A percentile compares a stretch with the other conserved stretches of the same genome.
These are phyloP conservation scores for Garcia nutans DNA, from an alignment of 345 rosid genomes.

Conservation along the genomic window DNA sequence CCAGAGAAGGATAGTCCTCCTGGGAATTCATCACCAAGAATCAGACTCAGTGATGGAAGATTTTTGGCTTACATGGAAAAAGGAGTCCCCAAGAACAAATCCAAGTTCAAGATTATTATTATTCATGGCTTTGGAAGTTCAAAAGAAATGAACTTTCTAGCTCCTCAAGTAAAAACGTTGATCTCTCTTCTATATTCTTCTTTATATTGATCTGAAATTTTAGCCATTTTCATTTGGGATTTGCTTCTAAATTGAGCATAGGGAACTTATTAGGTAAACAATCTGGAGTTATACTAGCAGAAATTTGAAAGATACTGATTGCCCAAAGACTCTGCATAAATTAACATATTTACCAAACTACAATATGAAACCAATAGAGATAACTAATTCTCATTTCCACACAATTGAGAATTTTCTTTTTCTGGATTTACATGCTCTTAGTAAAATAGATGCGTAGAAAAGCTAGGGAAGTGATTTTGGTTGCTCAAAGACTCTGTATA, in stretches of 20 bases:
- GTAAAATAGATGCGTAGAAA: background rate
- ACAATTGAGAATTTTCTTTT: background rate
- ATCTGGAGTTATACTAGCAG: background rate
- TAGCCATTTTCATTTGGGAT: background rate
- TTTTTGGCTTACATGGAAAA: slow-evolving; percentile 70
- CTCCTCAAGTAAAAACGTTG: slow-evolving; percentile 51
- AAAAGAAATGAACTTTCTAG: slow-evolving; percentile 82
- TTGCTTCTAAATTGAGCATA: background rate
- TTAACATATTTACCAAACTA: background rate
- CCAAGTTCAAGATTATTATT: slow-evolving; percentile 62
- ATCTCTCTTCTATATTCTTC: slow-evolving; percentile 1
- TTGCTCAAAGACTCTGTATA: background rate
- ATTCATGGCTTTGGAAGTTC: slow-evolving; percentile 97
- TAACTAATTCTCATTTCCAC: background rate
- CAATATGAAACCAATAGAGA: background rate
- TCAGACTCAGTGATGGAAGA: slow-evolving; percentile 77
- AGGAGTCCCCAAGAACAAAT: slow-evolving; percentile 60
- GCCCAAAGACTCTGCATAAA: background rate
- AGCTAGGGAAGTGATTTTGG: background rate
- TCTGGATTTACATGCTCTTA: background rate
- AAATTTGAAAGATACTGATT: too few species aligned
- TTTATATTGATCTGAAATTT: background rate
- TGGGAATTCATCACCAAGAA: slow-evolving; percentile 33
- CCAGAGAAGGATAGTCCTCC: slow-evolving; percentile 28
- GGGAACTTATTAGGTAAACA: background rate